Evolutionary conservation across 208 protist species (phyloP).

Genomic region (Pavlovales sp.): DNA sequence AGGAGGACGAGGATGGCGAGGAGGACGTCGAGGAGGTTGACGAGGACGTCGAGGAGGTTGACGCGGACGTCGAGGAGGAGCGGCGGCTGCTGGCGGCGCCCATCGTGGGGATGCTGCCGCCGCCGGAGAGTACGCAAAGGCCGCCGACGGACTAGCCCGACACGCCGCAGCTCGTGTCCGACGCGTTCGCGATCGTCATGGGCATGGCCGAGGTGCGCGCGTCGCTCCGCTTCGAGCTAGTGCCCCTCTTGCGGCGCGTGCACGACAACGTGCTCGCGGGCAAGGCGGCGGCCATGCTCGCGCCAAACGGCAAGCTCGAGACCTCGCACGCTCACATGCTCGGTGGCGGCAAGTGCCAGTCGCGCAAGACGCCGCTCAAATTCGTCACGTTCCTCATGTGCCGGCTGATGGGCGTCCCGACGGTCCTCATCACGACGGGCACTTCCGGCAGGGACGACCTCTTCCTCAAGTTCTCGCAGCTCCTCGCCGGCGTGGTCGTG

Average conservation of each 20-base stretch:
- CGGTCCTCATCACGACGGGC: neutral
- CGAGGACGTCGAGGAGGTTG: too few species aligned
- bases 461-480: neutral
- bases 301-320: neutral
- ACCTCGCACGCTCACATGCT: neutral
- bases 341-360: constrained; percentile 18
- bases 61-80: too few species aligned
- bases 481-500: neutral
- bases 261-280: neutral
- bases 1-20: too few species aligned
- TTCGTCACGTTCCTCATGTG: neutral
- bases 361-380: constrained; percentile 23
- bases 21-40: too few species aligned
- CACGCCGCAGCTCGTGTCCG: neutral
- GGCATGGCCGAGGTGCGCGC: neutral
- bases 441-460: neutral
- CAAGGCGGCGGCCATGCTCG: neutral
- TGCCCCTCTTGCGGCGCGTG: neutral
- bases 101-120: too few species aligned
- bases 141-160: too few species aligned
- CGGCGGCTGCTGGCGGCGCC: too few species aligned
- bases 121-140: too few species aligned
- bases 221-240: constrained; percentile 3
- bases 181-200: constrained; percentile 3
- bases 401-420: neutral